phyloP scores from a whole-genome alignment of 2,329 filamentous ascomycete genomes.

The Rutstroemia sp. region DNA sequence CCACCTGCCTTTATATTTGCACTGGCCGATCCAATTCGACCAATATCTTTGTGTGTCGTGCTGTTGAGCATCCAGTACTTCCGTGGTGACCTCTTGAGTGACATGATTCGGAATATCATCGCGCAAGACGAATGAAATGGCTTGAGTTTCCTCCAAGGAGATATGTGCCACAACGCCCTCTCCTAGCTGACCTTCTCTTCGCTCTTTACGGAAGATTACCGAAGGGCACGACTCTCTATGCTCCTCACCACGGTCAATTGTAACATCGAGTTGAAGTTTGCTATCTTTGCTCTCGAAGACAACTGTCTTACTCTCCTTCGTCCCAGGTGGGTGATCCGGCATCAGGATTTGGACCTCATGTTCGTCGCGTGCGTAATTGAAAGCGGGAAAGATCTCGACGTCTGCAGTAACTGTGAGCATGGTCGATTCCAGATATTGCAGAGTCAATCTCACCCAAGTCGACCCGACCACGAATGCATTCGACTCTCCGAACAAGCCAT shows the following conservation, averaged over 20 bases:
- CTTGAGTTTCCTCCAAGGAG: slow-evolving; percentile 56
- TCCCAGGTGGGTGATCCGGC: slow-evolving; percentile 33
- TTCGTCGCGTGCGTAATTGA: slow-evolving; percentile 58
- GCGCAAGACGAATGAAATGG: slow-evolving; percentile 61
- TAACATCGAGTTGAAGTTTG: slow-evolving; percentile 61
- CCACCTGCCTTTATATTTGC: slow-evolving; percentile 65
- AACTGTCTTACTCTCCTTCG: slow-evolving; percentile 48
- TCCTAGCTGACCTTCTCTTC: slow-evolving; percentile 45
- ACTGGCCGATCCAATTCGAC: slow-evolving; percentile 66
- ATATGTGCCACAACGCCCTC: slow-evolving; percentile 57
- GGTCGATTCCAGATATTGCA: slow-evolving; percentile 1
- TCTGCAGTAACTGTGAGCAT: slow-evolving; percentile 33
- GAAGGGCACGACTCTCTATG: slow-evolving; percentile 40
- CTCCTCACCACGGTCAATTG: slow-evolving; percentile 51
- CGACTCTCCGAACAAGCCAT: slow-evolving; percentile 64
- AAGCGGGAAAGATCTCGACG: slow-evolving; percentile 65
- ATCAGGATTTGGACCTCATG: slow-evolving; percentile 53
- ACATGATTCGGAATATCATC: slow-evolving; percentile 52
- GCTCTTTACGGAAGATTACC: slow-evolving; percentile 48
- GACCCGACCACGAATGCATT: slow-evolving; percentile 63
- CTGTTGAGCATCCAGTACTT: slow-evolving; percentile 54
- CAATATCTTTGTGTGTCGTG: slow-evolving; percentile 65
- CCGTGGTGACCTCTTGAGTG: slow-evolving; percentile 49
- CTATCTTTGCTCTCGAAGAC: slow-evolving; percentile 53
- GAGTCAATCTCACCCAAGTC: slow-evolving; percentile 42